Evolutionary conservation across 768 basidiomycete species (phyloP).

Genomic region (Candolleomyces efflorescens): DNA sequence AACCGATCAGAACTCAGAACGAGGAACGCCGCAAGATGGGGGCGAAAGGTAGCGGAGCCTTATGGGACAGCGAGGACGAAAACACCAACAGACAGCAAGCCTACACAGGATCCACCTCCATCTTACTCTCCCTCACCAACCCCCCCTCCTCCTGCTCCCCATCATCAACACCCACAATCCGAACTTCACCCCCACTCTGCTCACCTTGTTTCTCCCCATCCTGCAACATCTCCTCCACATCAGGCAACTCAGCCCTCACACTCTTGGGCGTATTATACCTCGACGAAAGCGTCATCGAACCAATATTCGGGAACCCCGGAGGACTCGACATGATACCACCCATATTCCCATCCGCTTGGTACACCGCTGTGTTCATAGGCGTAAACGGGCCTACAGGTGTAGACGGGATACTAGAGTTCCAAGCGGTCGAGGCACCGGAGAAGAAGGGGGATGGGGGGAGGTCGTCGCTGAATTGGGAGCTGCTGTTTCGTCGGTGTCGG

Average conservation of each 20-base stretch:
- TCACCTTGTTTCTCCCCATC: background rate
- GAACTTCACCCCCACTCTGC: too few relatives aligned
- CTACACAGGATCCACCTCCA: too few relatives aligned
- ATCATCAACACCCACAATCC: too few relatives aligned
- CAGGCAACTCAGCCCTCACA: constrained; percentile 14
- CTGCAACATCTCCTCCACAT: constrained; percentile 14
- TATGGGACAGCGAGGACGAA: too few relatives aligned
- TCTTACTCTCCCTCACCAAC: too few relatives aligned
- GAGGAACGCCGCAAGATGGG: too few relatives aligned
- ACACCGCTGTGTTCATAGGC: background rate
- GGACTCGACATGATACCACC: constrained; percentile 8
- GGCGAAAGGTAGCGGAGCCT: too few relatives aligned
- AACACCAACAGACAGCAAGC: too few relatives aligned
- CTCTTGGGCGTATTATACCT: constrained; percentile 23
- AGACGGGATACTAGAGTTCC: constrained; percentile 30
- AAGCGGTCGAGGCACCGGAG: constrained; percentile 24
- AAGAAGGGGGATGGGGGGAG: constrained; percentile 19
- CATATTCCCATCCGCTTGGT: background rate
- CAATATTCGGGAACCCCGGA: constrained; percentile 15
- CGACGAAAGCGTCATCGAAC: constrained; percentile 24
- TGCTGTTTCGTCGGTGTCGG: constrained; percentile 17
- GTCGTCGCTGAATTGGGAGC: constrained; percentile 18
- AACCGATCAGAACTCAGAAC: too few relatives aligned
- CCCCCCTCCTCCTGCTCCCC: too few relatives aligned
- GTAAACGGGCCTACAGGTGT: constrained; percentile 25